These are phyloP conservation scores for Pueraria montana DNA, from an alignment of 306 rosid genomes.

Conservation along the genomic window DNA sequence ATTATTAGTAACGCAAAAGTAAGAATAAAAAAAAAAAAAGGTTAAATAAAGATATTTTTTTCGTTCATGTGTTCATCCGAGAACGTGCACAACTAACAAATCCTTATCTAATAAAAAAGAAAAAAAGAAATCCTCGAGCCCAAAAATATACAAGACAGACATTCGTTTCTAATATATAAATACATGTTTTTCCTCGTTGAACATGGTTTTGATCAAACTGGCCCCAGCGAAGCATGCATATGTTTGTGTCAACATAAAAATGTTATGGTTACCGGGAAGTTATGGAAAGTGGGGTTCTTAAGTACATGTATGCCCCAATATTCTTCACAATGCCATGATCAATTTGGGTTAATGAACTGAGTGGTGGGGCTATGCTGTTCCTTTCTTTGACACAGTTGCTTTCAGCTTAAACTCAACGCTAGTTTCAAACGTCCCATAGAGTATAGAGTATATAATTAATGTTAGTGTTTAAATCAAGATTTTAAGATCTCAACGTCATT, in stretches of 20 bases:
- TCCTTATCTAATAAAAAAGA: not conserved
- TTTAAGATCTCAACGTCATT: not conserved
- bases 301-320: not conserved
- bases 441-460: not conserved
- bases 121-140: not conserved
- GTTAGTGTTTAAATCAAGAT: not conserved
- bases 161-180: constrained; percentile 21
- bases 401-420: not conserved
- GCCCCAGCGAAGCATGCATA: not conserved
- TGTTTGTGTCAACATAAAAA: too few relatives aligned
- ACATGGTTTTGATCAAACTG: constrained; percentile 4
- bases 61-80: not conserved
- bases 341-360: not conserved
- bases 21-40: not conserved
- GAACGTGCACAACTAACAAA: not conserved
- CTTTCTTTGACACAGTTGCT: not conserved
- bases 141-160: not conserved
- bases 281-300: constrained; percentile 9
- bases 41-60: not conserved
- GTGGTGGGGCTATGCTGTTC: constrained; percentile 10
- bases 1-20: not conserved
- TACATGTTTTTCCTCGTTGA: constrained; percentile 14
- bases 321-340: not conserved
- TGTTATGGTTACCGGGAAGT: too few relatives aligned
- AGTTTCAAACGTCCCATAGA: not conserved